Conservation (phyloP, 371 early-diverging fungal species). For the Mortierella sp. region DNA sequence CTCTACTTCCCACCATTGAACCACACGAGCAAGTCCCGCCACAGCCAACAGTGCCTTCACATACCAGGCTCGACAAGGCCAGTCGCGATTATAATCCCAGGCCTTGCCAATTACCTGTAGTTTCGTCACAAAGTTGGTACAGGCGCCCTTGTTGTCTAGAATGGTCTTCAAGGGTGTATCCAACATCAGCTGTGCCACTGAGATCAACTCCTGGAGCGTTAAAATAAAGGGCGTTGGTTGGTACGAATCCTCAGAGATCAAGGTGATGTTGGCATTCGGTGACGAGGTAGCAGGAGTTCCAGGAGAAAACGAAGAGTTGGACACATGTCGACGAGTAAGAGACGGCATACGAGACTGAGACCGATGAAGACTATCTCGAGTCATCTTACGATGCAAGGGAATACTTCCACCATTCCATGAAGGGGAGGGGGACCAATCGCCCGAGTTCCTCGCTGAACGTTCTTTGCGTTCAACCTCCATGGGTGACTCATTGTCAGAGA, state of each 20-base stretch:
- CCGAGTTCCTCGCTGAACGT: constrained; percentile 45
- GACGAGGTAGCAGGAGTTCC: constrained; percentile 31
- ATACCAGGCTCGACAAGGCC: constrained; percentile 70
- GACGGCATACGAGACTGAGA: constrained; percentile 51
- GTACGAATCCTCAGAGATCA: constrained; percentile 67
- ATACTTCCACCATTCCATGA: constrained; percentile 55
- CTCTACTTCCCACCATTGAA: constrained; percentile 74
- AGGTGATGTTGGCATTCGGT: constrained; percentile 56
- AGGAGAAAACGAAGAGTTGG: constrained; percentile 30
- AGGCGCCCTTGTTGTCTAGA: constrained; percentile 61
- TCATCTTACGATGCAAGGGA: constrained; percentile 49
- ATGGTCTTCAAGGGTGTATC: constrained; percentile 65
- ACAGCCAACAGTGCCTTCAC: constrained; percentile 63
- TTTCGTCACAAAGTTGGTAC: constrained; percentile 65
- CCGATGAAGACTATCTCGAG: constrained; percentile 44
- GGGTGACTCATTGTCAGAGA: constrained; percentile 45
- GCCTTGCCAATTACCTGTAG: constrained; percentile 59
- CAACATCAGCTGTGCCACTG: constrained; percentile 64
- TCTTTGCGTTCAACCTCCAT: constrained; percentile 31
- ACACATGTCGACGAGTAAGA: constrained; percentile 30
- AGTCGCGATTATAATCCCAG: constrained; percentile 65
- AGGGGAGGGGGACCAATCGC: constrained; percentile 51
- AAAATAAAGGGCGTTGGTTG: constrained; percentile 69
- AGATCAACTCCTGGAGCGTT: constrained; percentile 66
- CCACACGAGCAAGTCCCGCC: constrained; percentile 66